Base-by-base conservation (phyloP, 208 protist species). In the Naegleria gruberi region DNA sequence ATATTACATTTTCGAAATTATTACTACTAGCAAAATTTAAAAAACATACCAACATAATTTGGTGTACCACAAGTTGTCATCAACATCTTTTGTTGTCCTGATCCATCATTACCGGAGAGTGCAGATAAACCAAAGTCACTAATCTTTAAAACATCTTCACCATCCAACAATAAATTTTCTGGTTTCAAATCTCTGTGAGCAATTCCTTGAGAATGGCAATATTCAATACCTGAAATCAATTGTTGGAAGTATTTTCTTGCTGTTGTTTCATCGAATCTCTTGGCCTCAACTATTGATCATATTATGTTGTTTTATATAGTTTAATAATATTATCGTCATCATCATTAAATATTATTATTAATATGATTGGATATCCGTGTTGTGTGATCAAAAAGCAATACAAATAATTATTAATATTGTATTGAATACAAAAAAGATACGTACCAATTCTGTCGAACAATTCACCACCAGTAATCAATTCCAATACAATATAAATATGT, bases 161-260 rank as follows among this genome's bases (percentile, higher is more conserved):
- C 43, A 41, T 88, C 84, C n/a, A 88, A 65, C 43, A 88, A 30
- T 26, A 88, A 65, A 88, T 88, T 88, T 88, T 88, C 84, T 7
- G 84, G 84, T 42, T 97, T 97, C 40, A 97, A 88, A 77, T 93
- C 92, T 90, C 92, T 55, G 55, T 93, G 92, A 55, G 85, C 82
- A 55, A 93, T 90, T 45, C 82, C 82, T 83, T 91, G 45, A 55
- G 43, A 41, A 44, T 93, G 92, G 43, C 93, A 83, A 91, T 93
- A 93, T 8, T 45, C 83, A 41, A 93, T 77, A 51, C 84, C 92
- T 12, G 30, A 37, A 44, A 93, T 97, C 17, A 98, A 93, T 93
- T 98, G 97, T 89, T 98, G 96, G 91, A 98, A 98, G 93, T 97
- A 98, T 47, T 95, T 74, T 0, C 97, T 94, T 4, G 96, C 96